phyloP scores from a whole-genome alignment of 495 filamentous ascomycete species.

The Penicillium samsonianum region DNA sequence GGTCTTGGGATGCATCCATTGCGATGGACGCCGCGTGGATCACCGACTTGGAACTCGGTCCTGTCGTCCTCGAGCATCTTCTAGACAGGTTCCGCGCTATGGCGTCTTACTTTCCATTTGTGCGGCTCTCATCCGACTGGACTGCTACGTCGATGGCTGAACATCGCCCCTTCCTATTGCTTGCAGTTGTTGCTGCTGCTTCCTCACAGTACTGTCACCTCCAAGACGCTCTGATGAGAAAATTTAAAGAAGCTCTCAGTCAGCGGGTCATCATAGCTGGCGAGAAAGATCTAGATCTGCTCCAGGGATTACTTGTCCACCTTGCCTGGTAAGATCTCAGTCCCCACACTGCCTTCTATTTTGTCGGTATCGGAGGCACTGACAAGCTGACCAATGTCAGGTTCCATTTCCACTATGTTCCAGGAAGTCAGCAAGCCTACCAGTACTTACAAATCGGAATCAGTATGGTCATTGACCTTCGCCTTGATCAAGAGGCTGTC shows the following conservation, averaged over 20 bases:
- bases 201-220: conserved; percentile 16
- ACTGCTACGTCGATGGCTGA: conserved; percentile 15
- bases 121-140: conserved; percentile 7
- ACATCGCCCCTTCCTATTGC: conserved; percentile 24
- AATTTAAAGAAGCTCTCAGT: conserved; percentile 15
- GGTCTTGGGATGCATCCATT: not conserved
- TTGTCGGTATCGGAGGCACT: not conserved
- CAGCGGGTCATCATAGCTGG: conserved; percentile 20
- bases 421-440: conserved; percentile 18
- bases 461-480: conserved; percentile 24
- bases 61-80: conserved; percentile 16
- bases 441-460: conserved; percentile 25
- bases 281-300: conserved; percentile 27
- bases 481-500: not conserved
- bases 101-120: conserved; percentile 18
- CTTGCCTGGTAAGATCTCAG: conserved; percentile 24
- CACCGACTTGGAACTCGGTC: conserved; percentile 14
- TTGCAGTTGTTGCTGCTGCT: conserved; percentile 23
- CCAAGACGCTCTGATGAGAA: conserved; percentile 16
- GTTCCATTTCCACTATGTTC: conserved; percentile 20
- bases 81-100: conserved; percentile 18
- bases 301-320: conserved; percentile 29
- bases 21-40: conserved; percentile 8
- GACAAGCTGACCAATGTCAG: conserved; percentile 3
- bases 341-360: not conserved